Percentiles rank a stretch among this genome's conserved stretches.
phyloP scores from a whole-genome alignment of 768 basidiomycete species.

The Steccherinum ochraceum region DNA sequence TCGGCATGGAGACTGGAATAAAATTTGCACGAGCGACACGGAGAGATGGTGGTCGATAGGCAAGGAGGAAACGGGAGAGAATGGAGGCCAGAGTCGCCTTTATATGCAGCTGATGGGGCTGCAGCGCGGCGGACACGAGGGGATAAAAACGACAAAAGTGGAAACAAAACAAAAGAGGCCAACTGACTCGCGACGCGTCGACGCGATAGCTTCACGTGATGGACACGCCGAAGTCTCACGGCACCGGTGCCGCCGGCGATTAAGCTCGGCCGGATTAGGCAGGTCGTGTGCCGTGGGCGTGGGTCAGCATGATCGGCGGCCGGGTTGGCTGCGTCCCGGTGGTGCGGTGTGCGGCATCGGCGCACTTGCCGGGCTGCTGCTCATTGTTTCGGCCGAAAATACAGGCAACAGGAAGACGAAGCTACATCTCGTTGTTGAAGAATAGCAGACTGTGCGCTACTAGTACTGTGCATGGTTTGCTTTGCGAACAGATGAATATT shows the following conservation, averaged over 20 bases:
- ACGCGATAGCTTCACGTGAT: background rate
- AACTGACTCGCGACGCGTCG: background rate
- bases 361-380: too few relatives aligned
- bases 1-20: slow-evolving; percentile 25
- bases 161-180: background rate
- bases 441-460: too few relatives aligned
- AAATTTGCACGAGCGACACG: too few relatives aligned
- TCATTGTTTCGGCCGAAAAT: too few relatives aligned
- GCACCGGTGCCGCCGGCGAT: background rate
- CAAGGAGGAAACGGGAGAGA: background rate
- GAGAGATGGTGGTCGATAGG: background rate
- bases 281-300: background rate
- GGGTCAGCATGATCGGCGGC: background rate
- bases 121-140: too few relatives aligned
- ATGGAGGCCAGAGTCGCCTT: background rate
- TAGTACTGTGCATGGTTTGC: too few relatives aligned
- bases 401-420: too few relatives aligned
- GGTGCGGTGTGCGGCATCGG: too few relatives aligned
- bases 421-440: too few relatives aligned
- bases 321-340: background rate
- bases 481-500: too few relatives aligned
- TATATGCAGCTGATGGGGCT: too few relatives aligned
- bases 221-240: background rate
- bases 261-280: background rate
- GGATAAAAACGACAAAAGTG: too few relatives aligned